Conservation (phyloP, 257 asterid species). For the Penstemon eatonii region DNA sequence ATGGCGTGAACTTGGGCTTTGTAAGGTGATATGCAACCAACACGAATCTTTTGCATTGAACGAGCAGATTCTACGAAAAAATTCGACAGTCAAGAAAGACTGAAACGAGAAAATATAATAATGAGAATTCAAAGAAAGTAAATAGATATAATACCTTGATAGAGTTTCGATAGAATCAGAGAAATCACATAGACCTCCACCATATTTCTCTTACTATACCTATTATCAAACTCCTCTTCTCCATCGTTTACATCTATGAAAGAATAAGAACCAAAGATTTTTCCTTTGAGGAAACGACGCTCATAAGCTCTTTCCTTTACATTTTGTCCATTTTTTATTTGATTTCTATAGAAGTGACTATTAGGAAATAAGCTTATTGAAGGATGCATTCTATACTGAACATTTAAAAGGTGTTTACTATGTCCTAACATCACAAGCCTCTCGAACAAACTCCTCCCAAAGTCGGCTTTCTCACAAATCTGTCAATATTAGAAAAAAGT, state of each 20-base stretch:
- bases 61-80: conserved; percentile 37
- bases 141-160: conserved; percentile 35
- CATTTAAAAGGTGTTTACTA: too few relatives aligned
- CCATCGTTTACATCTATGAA: conserved; percentile 35
- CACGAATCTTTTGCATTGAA: conserved; percentile 44
- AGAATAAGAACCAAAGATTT: conserved; percentile 59
- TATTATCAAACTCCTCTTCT: not conserved
- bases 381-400: too few relatives aligned
- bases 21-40: conserved; percentile 45
- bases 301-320: conserved; percentile 38
- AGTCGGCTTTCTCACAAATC: conserved; percentile 48
- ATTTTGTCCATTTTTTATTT: conserved; percentile 50
- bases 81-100: not conserved
- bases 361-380: conserved; percentile 71
- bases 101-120: not conserved
- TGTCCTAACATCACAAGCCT: conserved; percentile 42
- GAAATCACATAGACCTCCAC: conserved; percentile 52
- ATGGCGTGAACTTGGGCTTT: too few relatives aligned
- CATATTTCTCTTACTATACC: conserved; percentile 45
- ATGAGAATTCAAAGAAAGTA: not conserved
- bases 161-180: conserved; percentile 55
- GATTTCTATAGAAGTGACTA: conserved; percentile 50
- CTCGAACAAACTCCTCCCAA: conserved; percentile 74
- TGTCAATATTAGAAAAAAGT: conserved; percentile 23
- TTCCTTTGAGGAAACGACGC: conserved; percentile 43